Evolutionary conservation across 106 monocot genomes (phyloP), one percentile per base, ranked within the genome.

Genomic region (Gastrodia elata): DNA sequence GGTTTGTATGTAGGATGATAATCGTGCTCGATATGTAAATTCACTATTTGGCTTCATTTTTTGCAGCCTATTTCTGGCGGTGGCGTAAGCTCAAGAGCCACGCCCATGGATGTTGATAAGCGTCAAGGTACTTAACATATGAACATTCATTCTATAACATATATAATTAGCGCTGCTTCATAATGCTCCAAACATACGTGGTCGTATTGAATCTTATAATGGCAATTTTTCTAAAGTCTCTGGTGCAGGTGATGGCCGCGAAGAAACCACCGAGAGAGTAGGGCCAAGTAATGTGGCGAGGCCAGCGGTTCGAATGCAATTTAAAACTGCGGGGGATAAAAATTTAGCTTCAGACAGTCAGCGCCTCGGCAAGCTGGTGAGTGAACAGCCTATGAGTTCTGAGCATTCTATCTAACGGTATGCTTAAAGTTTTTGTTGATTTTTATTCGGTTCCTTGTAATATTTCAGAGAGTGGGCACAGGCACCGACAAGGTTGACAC

Each of bases 1-100:
- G n/a, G n/a, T n/a, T n/a, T n/a, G n/a, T n/a, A n/a, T n/a, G n/a
- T n/a, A n/a, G n/a, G n/a, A n/a, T n/a, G n/a, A n/a, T n/a, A n/a
- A n/a, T n/a, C n/a, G n/a, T n/a, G n/a, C n/a, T n/a, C n/a, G n/a
- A n/a, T n/a, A n/a, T n/a, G n/a, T n/a, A n/a, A n/a, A n/a, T n/a
- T n/a, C n/a, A n/a, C n/a, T 46, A 15, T 28, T 71, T 25, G 18
- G 64, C 65, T 30, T 77, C 28, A 52, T 11, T 30, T 42, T 44
- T 83, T 40, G 43, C 76, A 86, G 86, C 86, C 82, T 39, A 74
- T 65, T 33, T 48, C 78, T 65, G 81, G 87, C 43, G 81, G 87
- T 56, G 83, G 74, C 22, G 74, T 57, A 26, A 79, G 68, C 70
- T 74, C 77, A 65, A 68, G 81, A 49, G 76, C 79, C 55, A 77